phyloP scores from a whole-genome alignment of 768 basidiomycete genomes.

The Pseudohyphozyma bogoriensis region DNA sequence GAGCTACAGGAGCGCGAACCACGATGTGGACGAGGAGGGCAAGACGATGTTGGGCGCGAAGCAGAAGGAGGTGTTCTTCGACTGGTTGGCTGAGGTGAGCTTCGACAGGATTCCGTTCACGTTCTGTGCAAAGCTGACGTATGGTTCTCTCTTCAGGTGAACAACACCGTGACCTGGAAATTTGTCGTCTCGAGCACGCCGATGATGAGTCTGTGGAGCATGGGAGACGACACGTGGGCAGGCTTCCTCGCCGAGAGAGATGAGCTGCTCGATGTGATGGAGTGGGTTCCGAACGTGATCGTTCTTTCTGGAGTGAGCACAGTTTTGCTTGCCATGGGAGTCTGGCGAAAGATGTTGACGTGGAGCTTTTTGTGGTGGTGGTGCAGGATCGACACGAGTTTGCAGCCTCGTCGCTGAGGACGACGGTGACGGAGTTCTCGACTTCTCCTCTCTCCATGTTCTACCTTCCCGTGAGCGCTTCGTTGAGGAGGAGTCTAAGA shows the following conservation, averaged over 20 bases:
- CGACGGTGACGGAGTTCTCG: conserved; percentile 52
- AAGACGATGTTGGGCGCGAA: conserved; percentile 61
- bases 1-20: conserved; percentile 38
- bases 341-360: background rate
- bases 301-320: conserved; percentile 43
- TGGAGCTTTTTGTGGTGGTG: background rate
- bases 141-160: conserved; percentile 43
- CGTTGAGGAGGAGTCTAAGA: conserved; percentile 35
- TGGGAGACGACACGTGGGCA: conserved; percentile 59
- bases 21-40: conserved; percentile 34
- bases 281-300: conserved; percentile 60
- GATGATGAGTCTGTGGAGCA: conserved; percentile 59
- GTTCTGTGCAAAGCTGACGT: background rate
- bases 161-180: conserved; percentile 63
- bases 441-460: conserved; percentile 46
- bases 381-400: conserved; percentile 66
- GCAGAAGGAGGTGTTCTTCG: conserved; percentile 53
- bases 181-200: conserved; percentile 66
- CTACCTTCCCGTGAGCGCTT: conserved; percentile 34
- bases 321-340: background rate
- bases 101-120: no score
- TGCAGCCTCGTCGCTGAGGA: conserved; percentile 45
- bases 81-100: conserved; percentile 51
- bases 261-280: conserved; percentile 49
- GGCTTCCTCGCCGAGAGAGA: conserved; percentile 54